Percentiles rank a stretch among this genome's conserved stretches.
Conservation (phyloP, 768 basidiomycete genomes). For the Serendipita indica region DNA sequence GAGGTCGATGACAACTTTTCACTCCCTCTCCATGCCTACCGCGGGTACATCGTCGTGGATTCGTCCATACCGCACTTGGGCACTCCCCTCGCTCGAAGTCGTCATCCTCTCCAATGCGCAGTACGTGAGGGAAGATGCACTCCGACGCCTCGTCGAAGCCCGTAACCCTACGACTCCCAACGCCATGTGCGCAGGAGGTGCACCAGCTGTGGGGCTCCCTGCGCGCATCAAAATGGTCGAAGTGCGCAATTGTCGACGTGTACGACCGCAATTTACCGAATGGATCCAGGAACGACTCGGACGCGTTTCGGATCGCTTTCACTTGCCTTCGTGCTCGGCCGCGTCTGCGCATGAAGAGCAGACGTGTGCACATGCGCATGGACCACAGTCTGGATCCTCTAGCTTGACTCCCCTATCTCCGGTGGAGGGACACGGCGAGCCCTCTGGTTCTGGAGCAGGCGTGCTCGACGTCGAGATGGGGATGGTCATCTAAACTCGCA, state of each 20-base stretch:
- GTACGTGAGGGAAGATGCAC: conserved; percentile 1
- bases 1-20: conserved; percentile 8
- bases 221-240: conserved; percentile 1
- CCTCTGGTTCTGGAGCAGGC: no score
- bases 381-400: no score
- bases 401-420: no score
- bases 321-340: no score
- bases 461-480: no score
- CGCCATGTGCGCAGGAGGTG: conserved; percentile 6
- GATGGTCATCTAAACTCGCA: no score
- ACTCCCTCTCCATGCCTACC: conserved; percentile 4
- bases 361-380: no score
- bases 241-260: not conserved
- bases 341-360: no score
- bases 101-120: not conserved
- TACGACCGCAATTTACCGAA: not conserved
- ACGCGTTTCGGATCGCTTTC: conserved; percentile 4
- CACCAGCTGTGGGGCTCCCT: conserved; percentile 1
- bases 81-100: not conserved
- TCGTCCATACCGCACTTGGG: conserved; percentile 2
- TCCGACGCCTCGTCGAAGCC: conserved; percentile 1
- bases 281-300: conserved; percentile 4
- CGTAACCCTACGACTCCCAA: conserved; percentile 1
- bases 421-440: no score
- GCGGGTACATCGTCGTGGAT: conserved; percentile 6